Percentiles rank a stretch among this genome's conserved stretches.
These are phyloP conservation scores for Terfezia claveryi DNA, from an alignment of 495 filamentous ascomycete genomes.

Conservation along the genomic window DNA sequence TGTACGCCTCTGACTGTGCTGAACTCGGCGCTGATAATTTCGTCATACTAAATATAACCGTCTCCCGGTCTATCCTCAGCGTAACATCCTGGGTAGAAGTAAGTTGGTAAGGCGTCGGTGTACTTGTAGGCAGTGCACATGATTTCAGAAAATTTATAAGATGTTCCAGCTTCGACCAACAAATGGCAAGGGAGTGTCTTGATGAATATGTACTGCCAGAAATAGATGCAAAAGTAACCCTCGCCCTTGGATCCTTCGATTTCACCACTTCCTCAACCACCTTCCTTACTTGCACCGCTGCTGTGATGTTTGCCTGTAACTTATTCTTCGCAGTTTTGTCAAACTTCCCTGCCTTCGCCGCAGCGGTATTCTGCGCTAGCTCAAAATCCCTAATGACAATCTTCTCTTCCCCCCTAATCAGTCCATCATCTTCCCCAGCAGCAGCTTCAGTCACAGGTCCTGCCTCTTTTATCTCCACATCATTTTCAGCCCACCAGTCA, in stretches of 20 bases:
- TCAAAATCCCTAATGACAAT: constrained; percentile 64
- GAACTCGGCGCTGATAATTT: constrained; percentile 48
- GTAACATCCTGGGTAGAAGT: constrained; percentile 27
- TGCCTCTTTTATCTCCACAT: background rate
- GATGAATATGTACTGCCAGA: constrained; percentile 36
- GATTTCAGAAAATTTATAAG: constrained; percentile 1
- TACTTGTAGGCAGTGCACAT: background rate
- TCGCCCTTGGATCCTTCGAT: constrained; percentile 30
- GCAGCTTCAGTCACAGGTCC: background rate
- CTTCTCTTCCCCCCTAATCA: constrained; percentile 19
- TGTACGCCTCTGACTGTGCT: constrained; percentile 66
- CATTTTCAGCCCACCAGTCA: background rate
- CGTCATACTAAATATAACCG: constrained; percentile 42
- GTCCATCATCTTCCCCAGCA: constrained; percentile 2
- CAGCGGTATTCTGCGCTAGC: constrained; percentile 35
- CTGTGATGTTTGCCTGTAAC: constrained; percentile 8
- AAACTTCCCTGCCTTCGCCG: constrained; percentile 38
- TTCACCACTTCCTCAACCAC: constrained; percentile 49
- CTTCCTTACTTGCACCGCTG: constrained; percentile 2
- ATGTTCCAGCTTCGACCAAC: constrained; percentile 34
- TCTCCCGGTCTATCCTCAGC: constrained; percentile 25
- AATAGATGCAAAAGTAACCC: constrained; percentile 12
- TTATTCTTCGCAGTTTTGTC: constrained; percentile 7
- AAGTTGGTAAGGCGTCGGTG: constrained; percentile 32
- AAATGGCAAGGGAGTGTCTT: constrained; percentile 47